Base-by-base conservation (phyloP, 805 yeast species). In the Lachancea cidri region DNA sequence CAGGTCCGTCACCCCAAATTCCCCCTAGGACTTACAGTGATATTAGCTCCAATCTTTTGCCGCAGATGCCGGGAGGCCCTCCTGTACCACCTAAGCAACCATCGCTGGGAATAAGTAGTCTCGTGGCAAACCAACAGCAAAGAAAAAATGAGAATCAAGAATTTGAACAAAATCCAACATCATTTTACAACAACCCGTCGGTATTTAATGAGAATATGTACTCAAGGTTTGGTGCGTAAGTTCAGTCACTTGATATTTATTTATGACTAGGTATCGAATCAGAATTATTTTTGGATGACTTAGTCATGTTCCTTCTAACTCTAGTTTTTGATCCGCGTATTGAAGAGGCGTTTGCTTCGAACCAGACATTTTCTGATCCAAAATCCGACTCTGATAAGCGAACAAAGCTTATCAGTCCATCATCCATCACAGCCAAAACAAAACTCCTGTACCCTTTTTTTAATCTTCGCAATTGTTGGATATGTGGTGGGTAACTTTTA, bases 341-440 rank as follows among this genome's bases (percentile, higher is more conserved):
- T 13, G 35, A 24, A 33, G 29, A 17, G 33, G 36, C 13, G 43
- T 11, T 30, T 3, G 65, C 54, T 2, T 38, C 45, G 46, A 52
- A 64, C 64, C 62, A 63, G 3, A 64, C 62, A 34, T 61, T 53
- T 44, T 63, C 67, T 13, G 57, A 47, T 7, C 60, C 60, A 43
- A 80, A 79, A 46, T 73, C 74, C 5, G 75, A 71, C 46, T 74
- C 76, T 4, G 74, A 57, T 15, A 80, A 50, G 34, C 66, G 67
- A n/a, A 77, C 67, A 53, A 83, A 86, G 53, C 81, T 83, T 14
- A 86, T 72, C 4, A 86, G 69, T 0, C 96, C 95, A 50, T 76
- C 71, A 55, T 85, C 93, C 4, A 86, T 76, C 1, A 82, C 67
- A 0, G 95, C 95, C n/a, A 68, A 33, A 3, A 86, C 61, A 4